Evolutionary conservation across 163 green algal genomes (phyloP).

Genomic region (Scenedesmus sp.): DNA sequence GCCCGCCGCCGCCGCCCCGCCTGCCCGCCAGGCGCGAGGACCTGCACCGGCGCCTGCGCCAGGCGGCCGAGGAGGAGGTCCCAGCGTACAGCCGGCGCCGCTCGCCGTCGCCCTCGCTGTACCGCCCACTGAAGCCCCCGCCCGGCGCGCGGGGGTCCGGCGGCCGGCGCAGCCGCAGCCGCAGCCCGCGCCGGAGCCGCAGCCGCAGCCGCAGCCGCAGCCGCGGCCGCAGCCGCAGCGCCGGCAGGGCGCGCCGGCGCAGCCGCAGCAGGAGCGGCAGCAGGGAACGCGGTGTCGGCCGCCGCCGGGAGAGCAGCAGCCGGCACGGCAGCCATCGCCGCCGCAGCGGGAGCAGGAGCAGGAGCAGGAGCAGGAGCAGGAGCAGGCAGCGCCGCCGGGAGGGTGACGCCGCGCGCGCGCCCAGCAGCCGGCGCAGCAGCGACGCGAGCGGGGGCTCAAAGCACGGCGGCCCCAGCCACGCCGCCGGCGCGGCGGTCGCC

Average conservation of each 20-base stretch:
- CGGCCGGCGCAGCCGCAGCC: too few relatives aligned
- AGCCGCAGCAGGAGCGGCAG: conserved; percentile 16
- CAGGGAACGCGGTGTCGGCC: too few relatives aligned
- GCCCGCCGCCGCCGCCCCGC: background rate
- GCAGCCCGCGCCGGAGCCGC: background rate
- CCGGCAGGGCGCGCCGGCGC: background rate
- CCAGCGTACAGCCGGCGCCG: conserved; percentile 9
- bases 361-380: background rate
- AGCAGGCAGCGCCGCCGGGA: background rate
- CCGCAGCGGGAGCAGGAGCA: conserved; percentile 33
- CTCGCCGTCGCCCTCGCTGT: too few relatives aligned
- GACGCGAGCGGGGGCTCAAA: too few relatives aligned
- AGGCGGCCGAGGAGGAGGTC: conserved; percentile 19
- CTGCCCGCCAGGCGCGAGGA: conserved; percentile 26
- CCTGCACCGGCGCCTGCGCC: conserved; percentile 23
- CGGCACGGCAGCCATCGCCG: conserved; percentile 9
- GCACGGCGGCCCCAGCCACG: too few relatives aligned
- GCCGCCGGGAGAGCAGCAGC: conserved; percentile 20
- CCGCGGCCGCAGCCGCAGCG: conserved; percentile 1
- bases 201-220: background rate
- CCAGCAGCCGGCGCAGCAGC: background rate
- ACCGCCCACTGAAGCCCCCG: too few relatives aligned
- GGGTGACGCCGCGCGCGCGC: background rate
- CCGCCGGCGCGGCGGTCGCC: too few relatives aligned
- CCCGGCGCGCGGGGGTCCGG: too few relatives aligned